Conservation (phyloP, 441 rosid genomes). For the Erysimum cheiri region DNA sequence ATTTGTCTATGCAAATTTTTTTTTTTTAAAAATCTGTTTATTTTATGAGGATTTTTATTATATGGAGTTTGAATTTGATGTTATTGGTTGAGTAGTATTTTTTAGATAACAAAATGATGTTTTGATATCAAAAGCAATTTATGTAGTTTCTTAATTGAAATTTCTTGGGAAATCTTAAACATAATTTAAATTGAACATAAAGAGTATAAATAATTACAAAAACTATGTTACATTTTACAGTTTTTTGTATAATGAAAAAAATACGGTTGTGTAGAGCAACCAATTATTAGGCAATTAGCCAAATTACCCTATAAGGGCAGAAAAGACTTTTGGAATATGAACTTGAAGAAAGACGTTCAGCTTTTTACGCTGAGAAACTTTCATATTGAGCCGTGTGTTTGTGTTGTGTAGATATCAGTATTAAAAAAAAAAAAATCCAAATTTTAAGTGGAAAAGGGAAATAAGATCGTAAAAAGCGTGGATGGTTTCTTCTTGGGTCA, state of each 20-base stretch:
- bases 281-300: neutral
- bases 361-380: slow-evolving; percentile 38
- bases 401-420: neutral
- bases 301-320: neutral
- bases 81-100: no score
- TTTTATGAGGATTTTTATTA: no score
- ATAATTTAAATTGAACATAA: no score
- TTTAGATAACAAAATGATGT: no score
- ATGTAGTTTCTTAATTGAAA: no score
- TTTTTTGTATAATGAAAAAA: neutral
- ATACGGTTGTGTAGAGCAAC: neutral
- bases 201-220: no score
- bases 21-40: no score
- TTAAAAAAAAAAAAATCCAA: neutral
- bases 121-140: no score
- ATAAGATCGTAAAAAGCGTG: slow-evolving; percentile 44
- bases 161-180: no score
- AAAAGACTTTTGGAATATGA: slow-evolving; percentile 18
- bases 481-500: slow-evolving; percentile 40
- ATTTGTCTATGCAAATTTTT: no score
- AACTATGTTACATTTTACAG: no score
- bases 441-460: neutral
- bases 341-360: slow-evolving; percentile 37
- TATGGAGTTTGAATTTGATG: no score
- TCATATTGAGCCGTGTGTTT: slow-evolving; percentile 45